phyloP scores from a whole-genome alignment of 192 early-diverging fungal species.

The Linnemannia elongata region DNA sequence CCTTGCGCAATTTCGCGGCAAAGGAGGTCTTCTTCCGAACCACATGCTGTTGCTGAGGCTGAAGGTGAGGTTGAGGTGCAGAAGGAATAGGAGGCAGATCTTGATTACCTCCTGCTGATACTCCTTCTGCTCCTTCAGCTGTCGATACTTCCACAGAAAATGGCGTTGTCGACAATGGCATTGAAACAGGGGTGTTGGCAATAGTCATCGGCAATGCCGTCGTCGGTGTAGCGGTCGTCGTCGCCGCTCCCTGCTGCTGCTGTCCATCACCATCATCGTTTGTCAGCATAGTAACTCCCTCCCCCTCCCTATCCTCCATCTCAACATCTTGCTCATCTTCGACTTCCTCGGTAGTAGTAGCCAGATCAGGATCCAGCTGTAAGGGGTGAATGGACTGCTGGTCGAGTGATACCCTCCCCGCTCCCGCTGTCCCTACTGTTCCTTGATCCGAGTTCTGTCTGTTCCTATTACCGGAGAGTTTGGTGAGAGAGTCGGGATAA shows the following conservation, averaged over 20 bases:
- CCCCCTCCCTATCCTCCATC: not conserved
- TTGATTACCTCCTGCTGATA: not conserved
- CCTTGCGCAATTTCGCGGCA: slow-evolving; percentile 42
- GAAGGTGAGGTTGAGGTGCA: not conserved
- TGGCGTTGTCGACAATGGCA: not conserved
- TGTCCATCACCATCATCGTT: not conserved
- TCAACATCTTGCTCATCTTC: not conserved
- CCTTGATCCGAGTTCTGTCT: slow-evolving; percentile 3
- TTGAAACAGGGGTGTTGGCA: not conserved
- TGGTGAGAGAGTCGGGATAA: not conserved
- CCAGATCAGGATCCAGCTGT: slow-evolving; percentile 26
- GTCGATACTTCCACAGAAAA: not conserved
- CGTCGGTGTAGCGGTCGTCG: not conserved
- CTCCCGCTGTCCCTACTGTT: slow-evolving; percentile 1
- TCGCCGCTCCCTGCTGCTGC: no score
- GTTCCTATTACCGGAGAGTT: not conserved
- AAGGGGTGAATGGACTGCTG: slow-evolving; percentile 51
- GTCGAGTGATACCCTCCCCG: slow-evolving; percentile 21
- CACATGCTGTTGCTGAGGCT: not conserved
- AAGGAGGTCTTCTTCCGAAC: slow-evolving; percentile 43
- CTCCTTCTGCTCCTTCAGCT: not conserved
- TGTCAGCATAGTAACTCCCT: not conserved
- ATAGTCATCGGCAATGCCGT: not conserved
- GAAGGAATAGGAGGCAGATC: not conserved
- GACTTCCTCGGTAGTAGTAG: not conserved